Base-by-base conservation (phyloP, 116 monocot species). In the Phalaenopsis hybrid region DNA sequence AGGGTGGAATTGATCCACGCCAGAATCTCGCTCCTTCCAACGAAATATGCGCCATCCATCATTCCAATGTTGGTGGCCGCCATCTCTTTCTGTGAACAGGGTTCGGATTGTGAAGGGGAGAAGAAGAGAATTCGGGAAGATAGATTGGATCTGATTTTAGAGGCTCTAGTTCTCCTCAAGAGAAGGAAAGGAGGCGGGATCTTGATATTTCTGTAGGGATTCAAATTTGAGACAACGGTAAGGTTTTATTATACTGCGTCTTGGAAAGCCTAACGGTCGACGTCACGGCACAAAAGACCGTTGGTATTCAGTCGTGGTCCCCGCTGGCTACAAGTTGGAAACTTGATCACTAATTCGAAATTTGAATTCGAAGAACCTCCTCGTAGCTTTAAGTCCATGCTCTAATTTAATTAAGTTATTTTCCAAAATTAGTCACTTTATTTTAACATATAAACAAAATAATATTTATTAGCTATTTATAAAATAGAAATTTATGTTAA, bases 21-120 rank as follows among this genome's bases (percentile, higher is more conserved):
- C 70, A 93, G 83, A 79, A 93, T 93, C 87, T 93, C 93, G 44
- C 65, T 78, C 46, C 93, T 83, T 44, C 90, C 89, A 28, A 93
- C 93, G 83, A 93, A 93, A 89, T 93, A 93, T 10, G 93, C 93
- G 0, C 85, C 52, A 76, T 93, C 93, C 93, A 93, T 93, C 90
- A 87, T 93, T 61, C 93, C 93, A 17, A 93, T 93, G 79, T 85
- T 90, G 44, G 90, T 86, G 79, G 93, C 86, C 89, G 67, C 76
- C 83, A 77, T 80, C 31, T 16, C 9, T 25, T 9, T 46, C 25
- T 65, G 65, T 21, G 23, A 21, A 37, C 37, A 41, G 41, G 41
- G 41, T 41, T 41, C 0, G 41, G 41, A 41, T 41, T 41, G 0
- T 41, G 41, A 41, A 41, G 41, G 41, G 4, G 4, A 41, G 41